Evolutionary conservation across 2,329 filamentous ascomycete genomes (phyloP).

Genomic region (Rutstroemia sp.): DNA sequence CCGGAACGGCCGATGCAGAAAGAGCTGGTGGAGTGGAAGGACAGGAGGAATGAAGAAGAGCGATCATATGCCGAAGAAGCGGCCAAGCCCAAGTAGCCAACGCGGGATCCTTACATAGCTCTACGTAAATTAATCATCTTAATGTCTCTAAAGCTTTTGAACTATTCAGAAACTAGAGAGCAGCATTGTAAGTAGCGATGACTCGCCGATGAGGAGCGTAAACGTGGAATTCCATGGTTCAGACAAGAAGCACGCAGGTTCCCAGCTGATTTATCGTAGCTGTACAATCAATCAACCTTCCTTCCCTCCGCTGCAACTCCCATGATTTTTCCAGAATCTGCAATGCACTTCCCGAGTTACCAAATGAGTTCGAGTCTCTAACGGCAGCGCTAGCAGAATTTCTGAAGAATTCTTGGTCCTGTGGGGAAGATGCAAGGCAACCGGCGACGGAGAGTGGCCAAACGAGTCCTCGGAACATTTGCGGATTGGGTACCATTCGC

Average conservation of each 20-base stretch:
- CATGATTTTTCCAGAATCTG: constrained; percentile 16
- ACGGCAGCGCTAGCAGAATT: not conserved
- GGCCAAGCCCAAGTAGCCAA: not conserved
- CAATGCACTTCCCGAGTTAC: constrained; percentile 10
- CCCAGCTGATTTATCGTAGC: constrained; percentile 5
- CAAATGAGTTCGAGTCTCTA: constrained; percentile 11
- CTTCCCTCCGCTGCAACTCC: constrained; percentile 6
- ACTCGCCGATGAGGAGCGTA: not conserved
- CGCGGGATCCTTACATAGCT: not conserved
- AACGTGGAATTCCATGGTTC: not conserved
- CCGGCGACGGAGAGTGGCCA: constrained; percentile 19
- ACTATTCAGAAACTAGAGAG: too few relatives aligned
- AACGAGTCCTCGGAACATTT: constrained; percentile 11
- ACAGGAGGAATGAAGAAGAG: not conserved
- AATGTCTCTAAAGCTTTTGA: not conserved
- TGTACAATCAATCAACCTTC: constrained; percentile 11
- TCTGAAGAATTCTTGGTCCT: constrained; percentile 16
- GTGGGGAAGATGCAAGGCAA: constrained; percentile 13
- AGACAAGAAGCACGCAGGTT: constrained; percentile 10
- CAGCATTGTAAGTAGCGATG: too few relatives aligned
- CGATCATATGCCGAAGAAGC: not conserved
- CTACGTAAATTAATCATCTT: not conserved
- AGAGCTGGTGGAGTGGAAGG: not conserved
- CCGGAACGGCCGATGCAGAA: not conserved
- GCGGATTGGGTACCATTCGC: constrained; percentile 9